These are phyloP conservation scores for Neophaeococcomyces aloes DNA, from an alignment of 2,329 filamentous ascomycete genomes.

Conservation along the genomic window DNA sequence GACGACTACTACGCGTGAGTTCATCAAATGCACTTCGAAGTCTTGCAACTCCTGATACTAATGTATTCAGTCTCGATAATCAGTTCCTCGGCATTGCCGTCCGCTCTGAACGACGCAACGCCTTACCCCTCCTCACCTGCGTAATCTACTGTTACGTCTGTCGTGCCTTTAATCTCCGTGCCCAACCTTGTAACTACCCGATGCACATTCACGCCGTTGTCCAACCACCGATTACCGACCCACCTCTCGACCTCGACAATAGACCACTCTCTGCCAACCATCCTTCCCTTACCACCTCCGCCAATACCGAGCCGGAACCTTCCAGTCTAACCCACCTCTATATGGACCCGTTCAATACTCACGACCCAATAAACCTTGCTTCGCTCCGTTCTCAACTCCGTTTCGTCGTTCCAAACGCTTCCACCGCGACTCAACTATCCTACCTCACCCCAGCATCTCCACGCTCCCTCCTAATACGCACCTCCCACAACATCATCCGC, in stretches of 20 bases:
- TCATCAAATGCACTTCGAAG: conserved; percentile 2
- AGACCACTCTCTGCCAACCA: conserved; percentile 26
- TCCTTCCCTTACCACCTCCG: neutral
- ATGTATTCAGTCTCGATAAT: conserved; percentile 69
- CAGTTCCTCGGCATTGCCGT: conserved; percentile 79
- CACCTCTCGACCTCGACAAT: conserved; percentile 47
- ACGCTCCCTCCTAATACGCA: conserved; percentile 60
- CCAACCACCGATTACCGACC: conserved; percentile 38
- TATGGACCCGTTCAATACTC: conserved; percentile 67
- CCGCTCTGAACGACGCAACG: conserved; percentile 60
- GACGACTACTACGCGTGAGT: conserved; percentile 50
- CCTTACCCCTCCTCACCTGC: conserved; percentile 74
- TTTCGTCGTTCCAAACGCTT: conserved; percentile 31
- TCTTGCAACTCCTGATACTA: too few species aligned
- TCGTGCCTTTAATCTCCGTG: conserved; percentile 60
- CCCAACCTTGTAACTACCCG: conserved; percentile 70
- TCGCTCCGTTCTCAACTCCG: conserved; percentile 52
- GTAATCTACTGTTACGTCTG: conserved; percentile 79
- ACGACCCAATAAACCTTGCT: conserved; percentile 53
- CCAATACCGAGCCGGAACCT: conserved; percentile 2
- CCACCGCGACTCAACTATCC: conserved; percentile 28
- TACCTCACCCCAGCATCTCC: conserved; percentile 57
- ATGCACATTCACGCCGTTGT: conserved; percentile 78
- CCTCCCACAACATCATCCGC: conserved; percentile 69
- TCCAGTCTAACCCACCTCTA: conserved; percentile 44